Percentiles rank a stretch among this genome's conserved stretches.
These are phyloP conservation scores for Spergularia bocconei DNA, from an alignment of 148 eudicot genomes.

Conservation along the genomic window DNA sequence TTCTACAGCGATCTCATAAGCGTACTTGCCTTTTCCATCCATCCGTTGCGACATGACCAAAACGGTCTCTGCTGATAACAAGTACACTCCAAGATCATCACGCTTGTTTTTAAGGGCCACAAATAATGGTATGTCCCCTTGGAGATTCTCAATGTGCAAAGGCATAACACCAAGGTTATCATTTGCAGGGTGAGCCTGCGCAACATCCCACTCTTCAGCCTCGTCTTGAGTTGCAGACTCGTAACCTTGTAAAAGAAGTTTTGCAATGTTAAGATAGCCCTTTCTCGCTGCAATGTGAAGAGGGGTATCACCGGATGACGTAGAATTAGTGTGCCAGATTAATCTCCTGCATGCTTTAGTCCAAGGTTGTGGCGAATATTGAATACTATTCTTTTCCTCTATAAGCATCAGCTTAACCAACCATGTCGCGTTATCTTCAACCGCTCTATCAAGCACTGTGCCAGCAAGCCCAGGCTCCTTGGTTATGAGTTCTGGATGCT, in stretches of 20 bases:
- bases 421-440: conserved; percentile 7
- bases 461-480: conserved; percentile 6
- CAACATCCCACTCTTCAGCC: conserved; percentile 15
- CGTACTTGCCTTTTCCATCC: conserved; percentile 6
- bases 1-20: conserved; percentile 14
- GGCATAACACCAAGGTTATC: conserved; percentile 7
- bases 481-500: conserved; percentile 11
- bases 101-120: conserved; percentile 2
- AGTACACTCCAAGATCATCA: conserved; percentile 7
- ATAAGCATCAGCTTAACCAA: conserved; percentile 14
- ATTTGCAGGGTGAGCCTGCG: conserved; percentile 8
- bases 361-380: conserved; percentile 10
- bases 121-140: neutral
- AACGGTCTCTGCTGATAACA: neutral
- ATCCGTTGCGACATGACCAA: neutral
- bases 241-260: conserved; percentile 15
- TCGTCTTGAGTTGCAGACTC: conserved; percentile 10
- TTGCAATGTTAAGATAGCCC: neutral
- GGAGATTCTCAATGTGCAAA: conserved; percentile 6
- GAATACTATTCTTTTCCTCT: neutral
- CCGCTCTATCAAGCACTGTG: conserved; percentile 9
- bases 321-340: conserved; percentile 5
- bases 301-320: conserved; percentile 3
- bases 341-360: conserved; percentile 14
- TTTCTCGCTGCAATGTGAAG: conserved; percentile 15